Conservation (phyloP, 768 basidiomycete genomes). For the Tylopilus sp. region DNA sequence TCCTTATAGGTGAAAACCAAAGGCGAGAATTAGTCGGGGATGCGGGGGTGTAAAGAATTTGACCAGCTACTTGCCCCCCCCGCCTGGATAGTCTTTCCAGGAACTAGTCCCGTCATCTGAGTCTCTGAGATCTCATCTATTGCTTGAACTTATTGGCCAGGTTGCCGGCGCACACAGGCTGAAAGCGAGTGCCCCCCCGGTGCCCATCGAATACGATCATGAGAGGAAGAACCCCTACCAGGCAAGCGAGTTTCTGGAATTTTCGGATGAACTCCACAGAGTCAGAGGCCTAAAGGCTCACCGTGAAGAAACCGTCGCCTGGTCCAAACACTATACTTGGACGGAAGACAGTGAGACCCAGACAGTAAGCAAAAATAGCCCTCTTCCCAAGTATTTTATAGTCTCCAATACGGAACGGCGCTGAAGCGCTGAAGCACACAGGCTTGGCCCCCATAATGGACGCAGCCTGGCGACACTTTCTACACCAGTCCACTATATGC, state of each 20-base stretch:
- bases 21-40: conserved; percentile 28
- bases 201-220: conserved; percentile 77
- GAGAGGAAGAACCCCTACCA: conserved; percentile 61
- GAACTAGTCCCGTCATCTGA: conserved; percentile 32
- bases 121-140: conserved; percentile 42
- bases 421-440: conserved; percentile 66
- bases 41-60: conserved; percentile 26
- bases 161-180: conserved; percentile 73
- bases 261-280: not conserved
- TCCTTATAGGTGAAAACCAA: conserved; percentile 68
- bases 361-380: conserved; percentile 44
- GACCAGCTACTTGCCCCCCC: conserved; percentile 50
- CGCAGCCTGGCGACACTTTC: conserved; percentile 60
- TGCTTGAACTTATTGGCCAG: conserved; percentile 58
- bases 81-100: conserved; percentile 46
- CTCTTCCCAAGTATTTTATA: conserved; percentile 63
- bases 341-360: conserved; percentile 58
- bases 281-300: conserved; percentile 28
- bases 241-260: conserved; percentile 55
- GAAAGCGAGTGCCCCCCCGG: conserved; percentile 62
- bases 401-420: conserved; percentile 54
- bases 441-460: conserved; percentile 52
- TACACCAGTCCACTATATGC: conserved; percentile 62
- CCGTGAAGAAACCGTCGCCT: conserved; percentile 73
- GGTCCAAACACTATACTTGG: conserved; percentile 77